phyloP scores from a whole-genome alignment of 108 stramenopile genomes.

The Cyclotella choctawhatcheeana region DNA sequence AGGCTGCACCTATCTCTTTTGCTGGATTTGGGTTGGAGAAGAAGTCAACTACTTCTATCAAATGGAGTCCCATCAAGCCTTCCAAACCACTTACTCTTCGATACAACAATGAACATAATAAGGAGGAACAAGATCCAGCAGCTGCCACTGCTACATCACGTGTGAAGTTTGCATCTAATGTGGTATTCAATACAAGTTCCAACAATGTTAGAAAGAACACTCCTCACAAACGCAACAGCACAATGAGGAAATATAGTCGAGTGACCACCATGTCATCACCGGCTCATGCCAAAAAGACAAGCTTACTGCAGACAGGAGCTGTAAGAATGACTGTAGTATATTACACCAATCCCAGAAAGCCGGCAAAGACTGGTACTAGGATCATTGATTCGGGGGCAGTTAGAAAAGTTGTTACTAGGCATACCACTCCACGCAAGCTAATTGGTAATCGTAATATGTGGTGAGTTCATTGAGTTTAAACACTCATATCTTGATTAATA shows the following conservation, averaged over 20 bases:
- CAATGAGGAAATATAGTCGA: no score
- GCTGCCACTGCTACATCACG: no score
- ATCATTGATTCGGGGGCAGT: constrained; percentile 12
- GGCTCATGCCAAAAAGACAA: not conserved
- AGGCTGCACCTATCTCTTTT: no score
- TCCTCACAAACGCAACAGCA: not conserved
- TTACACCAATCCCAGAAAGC: not conserved
- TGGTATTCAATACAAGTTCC: not conserved
- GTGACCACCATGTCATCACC: no score
- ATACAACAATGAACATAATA: not conserved
- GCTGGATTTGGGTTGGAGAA: no score
- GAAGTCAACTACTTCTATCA: no score
- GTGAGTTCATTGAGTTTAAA: not conserved
- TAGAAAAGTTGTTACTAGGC: not conserved
- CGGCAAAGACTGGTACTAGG: not conserved
- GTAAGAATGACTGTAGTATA: not conserved
- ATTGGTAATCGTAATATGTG: not conserved
- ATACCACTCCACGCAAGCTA: constrained; percentile 9
- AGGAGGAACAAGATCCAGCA: not conserved
- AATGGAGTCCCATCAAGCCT: no score
- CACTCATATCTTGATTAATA: no score
- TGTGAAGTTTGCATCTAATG: constrained; percentile 1
- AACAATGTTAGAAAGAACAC: not conserved
- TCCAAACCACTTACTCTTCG: not conserved
- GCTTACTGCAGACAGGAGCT: not conserved